Percentiles rank a stretch among this genome's conserved stretches.
These are phyloP conservation scores for Metarhizium brunneum DNA, from an alignment of 2,329 filamentous ascomycete genomes.

Conservation along the genomic window DNA sequence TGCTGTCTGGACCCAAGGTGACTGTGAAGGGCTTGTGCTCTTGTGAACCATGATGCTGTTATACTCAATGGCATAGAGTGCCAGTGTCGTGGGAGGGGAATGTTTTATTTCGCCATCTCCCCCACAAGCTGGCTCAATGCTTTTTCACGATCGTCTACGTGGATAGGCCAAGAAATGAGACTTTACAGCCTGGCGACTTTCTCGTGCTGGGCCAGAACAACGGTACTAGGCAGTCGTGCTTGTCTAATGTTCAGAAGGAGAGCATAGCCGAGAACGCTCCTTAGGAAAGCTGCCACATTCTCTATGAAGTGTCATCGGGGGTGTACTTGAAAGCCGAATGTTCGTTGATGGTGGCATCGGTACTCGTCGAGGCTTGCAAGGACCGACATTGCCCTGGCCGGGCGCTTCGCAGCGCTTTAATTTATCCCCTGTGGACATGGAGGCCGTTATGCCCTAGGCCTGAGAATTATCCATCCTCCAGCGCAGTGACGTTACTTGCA, in stretches of 20 bases:
- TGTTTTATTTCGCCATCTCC: not conserved
- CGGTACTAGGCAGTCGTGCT: not conserved
- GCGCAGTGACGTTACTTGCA: not conserved
- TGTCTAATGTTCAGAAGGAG: not conserved
- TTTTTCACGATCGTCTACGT: not conserved
- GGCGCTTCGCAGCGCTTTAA: not conserved
- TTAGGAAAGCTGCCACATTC: not conserved
- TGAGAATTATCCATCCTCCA: not conserved
- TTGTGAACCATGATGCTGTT: not conserved
- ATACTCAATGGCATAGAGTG: not conserved
- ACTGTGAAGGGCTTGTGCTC: not conserved
- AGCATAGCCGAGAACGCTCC: not conserved
- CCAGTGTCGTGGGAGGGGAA: not conserved
- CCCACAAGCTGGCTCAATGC: not conserved
- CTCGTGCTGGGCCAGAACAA: not conserved
- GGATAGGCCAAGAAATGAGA: not conserved
- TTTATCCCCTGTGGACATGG: not conserved
- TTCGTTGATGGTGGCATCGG: not conserved
- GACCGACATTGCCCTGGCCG: not conserved
- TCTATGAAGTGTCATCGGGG: not conserved
- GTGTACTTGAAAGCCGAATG: not conserved
- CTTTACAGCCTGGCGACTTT: not conserved
- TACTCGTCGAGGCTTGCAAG: not conserved
- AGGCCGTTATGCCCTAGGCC: not conserved
- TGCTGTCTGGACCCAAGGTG: not conserved